Evolutionary conservation across 2,329 filamentous ascomycete genomes (phyloP), one percentile per base, ranked within the genome.

Genomic region (Aspergillus spinulosporus): DNA sequence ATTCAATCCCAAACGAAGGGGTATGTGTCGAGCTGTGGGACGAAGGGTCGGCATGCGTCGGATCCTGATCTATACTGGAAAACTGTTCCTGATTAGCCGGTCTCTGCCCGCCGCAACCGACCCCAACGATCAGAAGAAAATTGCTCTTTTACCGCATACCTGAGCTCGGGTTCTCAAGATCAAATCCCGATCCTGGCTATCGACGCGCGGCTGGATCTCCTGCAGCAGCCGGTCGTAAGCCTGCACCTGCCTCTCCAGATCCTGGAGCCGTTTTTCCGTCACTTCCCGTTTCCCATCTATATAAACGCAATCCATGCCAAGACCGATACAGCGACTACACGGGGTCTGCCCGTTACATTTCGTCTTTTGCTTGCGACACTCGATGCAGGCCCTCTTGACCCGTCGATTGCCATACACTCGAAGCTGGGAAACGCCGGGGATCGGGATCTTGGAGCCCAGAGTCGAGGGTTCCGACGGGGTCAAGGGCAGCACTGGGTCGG

Each of bases 311-410:
- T 52, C 55, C 21, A 74, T 67, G 6, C 71, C 70, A 29, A 71
- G 62, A 54, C 77, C 74, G 61, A 72, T 67, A 59, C 76, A 78
- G 42, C 76, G 72, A 52, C 72, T 64, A 55, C 76, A 78, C 28
- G 76, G 76, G 32, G 69, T 71, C 61, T 77, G 73, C 4, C 76
- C 76, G 58, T 71, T 75, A 64, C 76, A 78, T 66, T 77, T 78
- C 51, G 74, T 76, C 62, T 78, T 78, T 48, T 76, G 71, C 42
- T 76, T 71, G 8, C 76, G 73, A 58, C 76, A 78, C 49, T 74
- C 73, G 59, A 78, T 75, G 54, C 76, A 78, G 5, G 76, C 76
- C 40, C 66, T 67, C 52, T 68, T 71, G 36, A 72, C 70, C 26
- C 71, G 69, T 48, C 68, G 67, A 37, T 63, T 69, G 47, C 54